Conservation (phyloP, 2,329 filamentous ascomycete genomes). For the Harringtonia lauricola region DNA sequence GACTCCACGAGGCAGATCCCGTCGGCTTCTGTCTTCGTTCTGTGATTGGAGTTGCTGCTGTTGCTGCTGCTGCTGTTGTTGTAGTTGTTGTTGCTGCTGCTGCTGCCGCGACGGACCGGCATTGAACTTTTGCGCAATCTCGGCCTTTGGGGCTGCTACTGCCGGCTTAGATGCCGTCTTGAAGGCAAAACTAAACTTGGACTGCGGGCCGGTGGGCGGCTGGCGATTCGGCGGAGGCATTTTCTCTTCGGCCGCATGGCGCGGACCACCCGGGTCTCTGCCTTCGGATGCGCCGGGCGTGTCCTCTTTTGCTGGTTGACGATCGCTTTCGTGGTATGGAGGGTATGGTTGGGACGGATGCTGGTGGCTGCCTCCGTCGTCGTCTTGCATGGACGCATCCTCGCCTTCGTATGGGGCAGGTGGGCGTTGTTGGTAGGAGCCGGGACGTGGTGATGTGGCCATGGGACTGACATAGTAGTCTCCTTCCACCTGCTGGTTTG, state of each 20-base stretch:
- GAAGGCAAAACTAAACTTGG: conserved; percentile 89
- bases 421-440: conserved; percentile 17
- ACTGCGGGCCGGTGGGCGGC: conserved; percentile 40
- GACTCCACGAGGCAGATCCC: conserved; percentile 37
- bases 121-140: conserved; percentile 60
- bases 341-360: too few relatives aligned
- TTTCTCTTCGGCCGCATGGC: conserved; percentile 18
- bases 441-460: conserved; percentile 9
- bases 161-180: conserved; percentile 58
- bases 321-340: too few relatives aligned
- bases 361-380: neutral
- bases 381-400: conserved; percentile 1
- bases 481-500: conserved; percentile 30
- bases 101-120: conserved; percentile 32
- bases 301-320: neutral
- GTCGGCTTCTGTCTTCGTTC: conserved; percentile 16
- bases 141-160: conserved; percentile 47
- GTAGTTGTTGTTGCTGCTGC: conserved; percentile 12
- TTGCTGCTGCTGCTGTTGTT: conserved; percentile 14
- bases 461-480: conserved; percentile 17
- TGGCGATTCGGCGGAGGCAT: conserved; percentile 43
- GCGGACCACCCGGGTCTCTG: neutral
- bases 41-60: conserved; percentile 1
- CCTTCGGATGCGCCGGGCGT: neutral
- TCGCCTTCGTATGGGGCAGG: conserved; percentile 5